Evolutionary conservation across 257 asterid genomes (phyloP), one percentile per base, ranked within the genome.

Genomic region (Salvia rosmarinus): DNA sequence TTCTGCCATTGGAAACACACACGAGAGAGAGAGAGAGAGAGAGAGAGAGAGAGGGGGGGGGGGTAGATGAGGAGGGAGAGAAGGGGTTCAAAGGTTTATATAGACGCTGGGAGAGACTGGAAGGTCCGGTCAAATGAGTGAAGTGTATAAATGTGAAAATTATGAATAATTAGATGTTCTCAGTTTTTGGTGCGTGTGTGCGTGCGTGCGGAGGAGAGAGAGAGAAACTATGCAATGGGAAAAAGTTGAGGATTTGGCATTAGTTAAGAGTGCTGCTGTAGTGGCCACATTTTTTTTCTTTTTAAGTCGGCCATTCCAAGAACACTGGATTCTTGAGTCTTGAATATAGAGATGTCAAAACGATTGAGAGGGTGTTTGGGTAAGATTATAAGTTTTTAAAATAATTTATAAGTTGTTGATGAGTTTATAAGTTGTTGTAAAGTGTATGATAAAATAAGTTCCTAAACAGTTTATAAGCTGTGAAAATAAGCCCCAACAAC

Each of bases 1-100:
- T 73, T 86, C 93, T 0, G 94, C 90, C 94, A 88, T 85, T 74
- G 64, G 5, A 66, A 76, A 74, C 66, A 77, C 75, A 72, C 35
- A 32, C 67, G 44, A 21, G n/a, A 66, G 76, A 76, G 70, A 61
- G 83, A 71, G 79, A 51, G 40, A 25, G 54, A 70, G 44, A 21
- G n/a, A 66, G 76, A 76, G 70, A 61, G 83, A 71, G 79, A 51
- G 40, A 25, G 54, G 72, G n/a, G n/a, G n/a, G n/a, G n/a, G n/a
- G n/a, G n/a, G n/a, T n/a, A 72, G 84, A 44, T 37, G 90, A 83
- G 75, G 86, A 77, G 88, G 81, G 86, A 82, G 86, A 77, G 47
- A 60, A 66, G 76, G 82, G 86, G 19, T 73, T 77, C 84, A 66
- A 80, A 52, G 85, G 84, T 5, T 78, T 88, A 86, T 83, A 87